These are phyloP conservation scores for Rhizopus microsporus DNA, from an alignment of 371 early-diverging fungal genomes.

Conservation along the genomic window DNA sequence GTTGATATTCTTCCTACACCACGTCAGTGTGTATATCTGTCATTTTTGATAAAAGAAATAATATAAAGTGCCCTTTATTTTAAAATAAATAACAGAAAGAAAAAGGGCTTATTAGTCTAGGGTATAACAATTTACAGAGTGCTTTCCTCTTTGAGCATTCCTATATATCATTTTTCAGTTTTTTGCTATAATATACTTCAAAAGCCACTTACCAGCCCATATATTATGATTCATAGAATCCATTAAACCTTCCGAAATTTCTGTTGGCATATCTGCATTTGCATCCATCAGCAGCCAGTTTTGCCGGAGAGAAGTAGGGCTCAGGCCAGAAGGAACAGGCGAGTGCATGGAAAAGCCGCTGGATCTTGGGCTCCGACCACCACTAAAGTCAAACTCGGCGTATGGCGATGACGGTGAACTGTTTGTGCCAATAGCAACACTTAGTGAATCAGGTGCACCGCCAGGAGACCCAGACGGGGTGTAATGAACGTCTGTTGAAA, in stretches of 20 bases:
- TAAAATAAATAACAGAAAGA: too few relatives aligned
- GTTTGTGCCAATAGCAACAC: constrained; percentile 23
- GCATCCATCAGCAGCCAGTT: constrained; percentile 40
- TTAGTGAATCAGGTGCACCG: constrained; percentile 18
- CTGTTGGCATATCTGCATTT: constrained; percentile 35
- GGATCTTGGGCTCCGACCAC: constrained; percentile 10
- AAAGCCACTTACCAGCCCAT: constrained; percentile 34
- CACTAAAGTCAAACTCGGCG: constrained; percentile 17
- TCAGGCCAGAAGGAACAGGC: constrained; percentile 12
- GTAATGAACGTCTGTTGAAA: constrained; percentile 15
- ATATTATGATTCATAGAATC: constrained; percentile 32
- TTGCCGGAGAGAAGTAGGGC: constrained; percentile 21
- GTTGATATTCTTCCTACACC: too few relatives aligned
- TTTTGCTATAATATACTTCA: background rate
- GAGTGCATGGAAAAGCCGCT: constrained; percentile 21
- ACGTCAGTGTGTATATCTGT: too few relatives aligned
- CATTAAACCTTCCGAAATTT: constrained; percentile 37
- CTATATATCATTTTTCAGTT: background rate
- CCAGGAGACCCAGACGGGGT: constrained; percentile 11
- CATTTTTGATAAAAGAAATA: too few relatives aligned
- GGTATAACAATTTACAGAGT: background rate
- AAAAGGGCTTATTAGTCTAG: background rate
- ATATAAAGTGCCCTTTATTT: too few relatives aligned
- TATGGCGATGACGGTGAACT: constrained; percentile 27
- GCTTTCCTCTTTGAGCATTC: constrained; percentile 2